Conservation (phyloP, 139 green algal genomes). For the Asterochloris erici region DNA sequence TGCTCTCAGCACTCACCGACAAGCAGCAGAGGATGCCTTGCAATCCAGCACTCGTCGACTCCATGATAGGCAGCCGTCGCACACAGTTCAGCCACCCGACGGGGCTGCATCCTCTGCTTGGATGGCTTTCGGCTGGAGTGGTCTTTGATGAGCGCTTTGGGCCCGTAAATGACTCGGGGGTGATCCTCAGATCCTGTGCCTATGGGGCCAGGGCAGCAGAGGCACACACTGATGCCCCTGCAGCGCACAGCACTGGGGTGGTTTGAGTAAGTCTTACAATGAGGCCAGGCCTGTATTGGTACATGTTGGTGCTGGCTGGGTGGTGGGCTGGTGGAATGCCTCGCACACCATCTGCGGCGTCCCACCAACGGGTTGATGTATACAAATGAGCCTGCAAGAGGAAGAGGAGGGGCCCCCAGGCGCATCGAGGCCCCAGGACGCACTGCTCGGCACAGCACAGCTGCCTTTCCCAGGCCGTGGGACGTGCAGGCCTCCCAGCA, state of each 20-base stretch:
- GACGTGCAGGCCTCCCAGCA: too few species aligned
- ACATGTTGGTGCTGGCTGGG: neutral
- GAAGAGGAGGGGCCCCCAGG: neutral
- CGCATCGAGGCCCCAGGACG: neutral
- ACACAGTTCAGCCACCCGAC: constrained; percentile 56
- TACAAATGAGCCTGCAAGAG: neutral
- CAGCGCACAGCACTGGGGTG: neutral
- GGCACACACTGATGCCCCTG: constrained; percentile 65
- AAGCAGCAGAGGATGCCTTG: constrained; percentile 51
- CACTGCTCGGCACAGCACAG: too few species aligned
- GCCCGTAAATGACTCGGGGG: constrained; percentile 55
- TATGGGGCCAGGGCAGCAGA: constrained; percentile 77
- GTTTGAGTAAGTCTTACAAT: neutral
- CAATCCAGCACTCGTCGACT: constrained; percentile 77
- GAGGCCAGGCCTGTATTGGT: neutral
- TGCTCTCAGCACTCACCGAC: too few species aligned
- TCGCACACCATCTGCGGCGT: neutral
- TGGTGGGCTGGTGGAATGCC: too few species aligned
- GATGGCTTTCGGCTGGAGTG: constrained; percentile 5
- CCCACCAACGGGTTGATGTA: neutral
- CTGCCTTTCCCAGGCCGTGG: too few species aligned
- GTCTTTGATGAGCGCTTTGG: constrained; percentile 41
- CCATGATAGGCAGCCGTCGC: constrained; percentile 55
- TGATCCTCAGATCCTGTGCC: constrained; percentile 22
- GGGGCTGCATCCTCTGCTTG: constrained; percentile 33